Base-by-base conservation (phyloP, 2,329 filamentous ascomycete species). In the Ophiostoma novo-ulmi region DNA sequence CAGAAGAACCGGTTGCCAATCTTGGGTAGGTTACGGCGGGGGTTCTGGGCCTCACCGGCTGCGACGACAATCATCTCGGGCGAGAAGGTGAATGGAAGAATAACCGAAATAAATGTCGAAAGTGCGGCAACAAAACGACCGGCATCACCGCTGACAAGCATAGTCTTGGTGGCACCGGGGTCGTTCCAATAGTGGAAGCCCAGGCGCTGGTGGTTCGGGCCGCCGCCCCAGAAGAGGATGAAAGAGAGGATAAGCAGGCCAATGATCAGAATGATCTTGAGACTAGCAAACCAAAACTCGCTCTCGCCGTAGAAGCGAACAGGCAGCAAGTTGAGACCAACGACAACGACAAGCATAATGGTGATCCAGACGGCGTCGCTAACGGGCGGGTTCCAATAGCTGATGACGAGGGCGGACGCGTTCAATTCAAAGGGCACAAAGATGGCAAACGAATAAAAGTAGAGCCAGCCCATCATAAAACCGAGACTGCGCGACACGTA, bases 1-100 rank as follows among this genome's bases (percentile, higher is more conserved):
- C 87, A 89, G 78, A 90, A 89, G 5, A 90, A 86, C 1, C 85
- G 86, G 73, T 89, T 89, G 78, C 85, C 90, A 1, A 88, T 88
- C 69, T 83, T 84, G 3, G 88, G 88, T 75, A 91, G 82, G 55
- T 85, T 82, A 6, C 78, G 78, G 13, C 87, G 84, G 1, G 87
- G 87, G 65, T 86, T 85, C 73, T 87, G 81, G 0, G 86, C 81
- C 77, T 89, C 87, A 61, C 78, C 79, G 13, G 80, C 80, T 2
- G 81, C 79, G 79, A 85, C 85, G 61, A 80, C 79, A 36, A 89
- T 82, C 75, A 88, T 88, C 74, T 89, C 87, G 1, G 87, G 86
- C 1, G 87, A 87, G 69, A 89, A 85, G 8, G 84, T 86, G 61
- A 81, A 82, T 44, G 70, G 55, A 3, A 61, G 55, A 14, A 61